A percentile compares a stretch with the other conserved stretches of the same genome.
phyloP scores from a whole-genome alignment of 805 yeast genomes.

The Barnettozyma sp. region DNA sequence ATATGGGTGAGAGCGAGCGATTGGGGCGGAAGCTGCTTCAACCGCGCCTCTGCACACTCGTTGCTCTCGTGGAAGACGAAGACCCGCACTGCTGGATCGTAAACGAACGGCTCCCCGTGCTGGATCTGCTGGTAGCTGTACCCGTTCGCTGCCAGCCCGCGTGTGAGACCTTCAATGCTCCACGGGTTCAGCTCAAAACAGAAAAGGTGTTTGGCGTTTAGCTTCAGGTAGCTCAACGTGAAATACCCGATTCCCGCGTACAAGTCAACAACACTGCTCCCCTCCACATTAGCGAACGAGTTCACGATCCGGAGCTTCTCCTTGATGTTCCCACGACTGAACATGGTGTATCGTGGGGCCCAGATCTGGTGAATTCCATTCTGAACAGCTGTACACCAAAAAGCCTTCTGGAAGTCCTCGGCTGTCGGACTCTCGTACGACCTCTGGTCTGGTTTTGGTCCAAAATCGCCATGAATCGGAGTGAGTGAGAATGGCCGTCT shows the following conservation, averaged over 20 bases:
- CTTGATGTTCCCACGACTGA: conserved; percentile 78
- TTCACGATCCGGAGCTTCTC: conserved; percentile 65
- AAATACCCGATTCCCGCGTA: conserved; percentile 88
- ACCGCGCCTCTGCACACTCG: conserved; percentile 41
- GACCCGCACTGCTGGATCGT: conserved; percentile 20
- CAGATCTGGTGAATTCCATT: conserved; percentile 73
- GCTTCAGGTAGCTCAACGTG: conserved; percentile 55
- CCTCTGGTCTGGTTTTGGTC: conserved; percentile 31
- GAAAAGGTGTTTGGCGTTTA: conserved; percentile 45
- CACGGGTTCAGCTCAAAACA: conserved; percentile 86
- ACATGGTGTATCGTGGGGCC: conserved; percentile 86
- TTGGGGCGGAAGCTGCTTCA: not conserved
- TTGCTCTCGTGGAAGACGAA: conserved; percentile 60
- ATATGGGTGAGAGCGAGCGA: conserved; percentile 46
- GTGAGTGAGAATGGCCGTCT: conserved; percentile 57
- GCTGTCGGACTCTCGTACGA: conserved; percentile 31
- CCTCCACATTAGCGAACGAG: conserved; percentile 30
- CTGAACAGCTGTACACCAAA: conserved; percentile 69
- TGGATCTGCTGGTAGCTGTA: conserved; percentile 33
- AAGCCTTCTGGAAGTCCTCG: conserved; percentile 42
- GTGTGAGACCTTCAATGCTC: conserved; percentile 65
- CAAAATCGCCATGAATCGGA: conserved; percentile 64
- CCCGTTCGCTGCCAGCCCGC: conserved; percentile 45
- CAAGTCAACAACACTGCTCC: conserved; percentile 52
- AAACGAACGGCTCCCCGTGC: conserved; percentile 26